A percentile compares a stretch with the other conserved stretches of the same genome.
Conservation (phyloP, 257 asterid genomes). For the Vinca minor region DNA sequence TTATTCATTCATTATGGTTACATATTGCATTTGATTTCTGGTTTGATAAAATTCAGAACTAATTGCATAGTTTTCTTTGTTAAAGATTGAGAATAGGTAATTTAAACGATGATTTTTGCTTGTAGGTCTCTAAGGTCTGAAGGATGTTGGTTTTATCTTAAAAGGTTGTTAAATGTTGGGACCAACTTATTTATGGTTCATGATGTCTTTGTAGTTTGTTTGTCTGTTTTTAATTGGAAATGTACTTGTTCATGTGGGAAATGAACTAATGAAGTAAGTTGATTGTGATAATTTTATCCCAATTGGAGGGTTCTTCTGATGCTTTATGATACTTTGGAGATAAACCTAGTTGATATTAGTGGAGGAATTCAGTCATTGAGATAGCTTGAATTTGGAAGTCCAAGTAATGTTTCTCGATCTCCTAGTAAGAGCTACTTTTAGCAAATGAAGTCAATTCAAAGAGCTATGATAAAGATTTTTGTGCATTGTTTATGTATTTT, state of each 20-base stretch:
- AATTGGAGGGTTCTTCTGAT: background rate
- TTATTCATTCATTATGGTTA: background rate
- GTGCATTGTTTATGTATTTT: too few species aligned
- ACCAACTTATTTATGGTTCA: background rate
- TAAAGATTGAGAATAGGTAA: background rate
- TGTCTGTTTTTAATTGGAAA: background rate
- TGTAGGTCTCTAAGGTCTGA: background rate
- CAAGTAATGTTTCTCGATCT: too few species aligned
- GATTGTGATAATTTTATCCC: background rate
- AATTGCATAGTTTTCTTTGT: background rate
- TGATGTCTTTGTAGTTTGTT: too few species aligned
- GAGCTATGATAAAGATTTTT: too few species aligned
- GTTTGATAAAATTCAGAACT: background rate
- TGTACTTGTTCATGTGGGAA: too few species aligned
- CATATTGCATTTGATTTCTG: background rate
- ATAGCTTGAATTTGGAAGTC: background rate
- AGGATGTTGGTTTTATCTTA: background rate
- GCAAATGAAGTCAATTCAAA: background rate
- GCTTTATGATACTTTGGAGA: background rate
- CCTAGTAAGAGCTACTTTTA: background rate
- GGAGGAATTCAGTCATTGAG: background rate
- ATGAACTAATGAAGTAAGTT: background rate
- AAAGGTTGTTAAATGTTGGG: background rate
- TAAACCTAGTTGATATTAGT: background rate
- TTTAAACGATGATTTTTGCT: background rate